A percentile compares a stretch with the other conserved stretches of the same genome.
Evolutionary conservation across 2,329 filamentous ascomycete species (phyloP).

Genomic region (Pseudogymnoascus sp.): DNA sequence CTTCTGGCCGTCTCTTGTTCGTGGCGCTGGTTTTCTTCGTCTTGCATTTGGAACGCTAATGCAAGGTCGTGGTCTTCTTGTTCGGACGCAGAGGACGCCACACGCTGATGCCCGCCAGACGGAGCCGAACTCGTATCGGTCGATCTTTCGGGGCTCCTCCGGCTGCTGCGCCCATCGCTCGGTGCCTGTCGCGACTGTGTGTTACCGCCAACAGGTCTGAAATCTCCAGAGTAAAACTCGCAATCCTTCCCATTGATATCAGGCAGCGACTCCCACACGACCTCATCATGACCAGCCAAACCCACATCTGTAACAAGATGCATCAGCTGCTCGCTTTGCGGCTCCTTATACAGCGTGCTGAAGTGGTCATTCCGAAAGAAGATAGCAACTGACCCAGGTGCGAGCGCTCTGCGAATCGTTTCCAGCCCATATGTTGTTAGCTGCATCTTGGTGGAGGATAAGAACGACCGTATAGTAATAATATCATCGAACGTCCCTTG

Average conservation of each 20-base stretch:
- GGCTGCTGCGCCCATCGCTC: conserved; percentile 28
- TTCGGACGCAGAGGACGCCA: conserved; percentile 34
- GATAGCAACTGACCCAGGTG: conserved; percentile 76
- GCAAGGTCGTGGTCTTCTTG: conserved; percentile 81
- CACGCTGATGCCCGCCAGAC: neutral
- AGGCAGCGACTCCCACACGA: conserved; percentile 91
- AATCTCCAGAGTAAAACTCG: conserved; percentile 85
- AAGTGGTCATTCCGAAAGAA: conserved; percentile 97
- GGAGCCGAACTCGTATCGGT: neutral
- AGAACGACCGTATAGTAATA: conserved; percentile 71
- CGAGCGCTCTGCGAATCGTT: conserved; percentile 60
- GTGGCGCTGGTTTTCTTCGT: conserved; percentile 80
- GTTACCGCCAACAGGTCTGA: conserved; percentile 66
- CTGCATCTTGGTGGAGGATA: conserved; percentile 75
- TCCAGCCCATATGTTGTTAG: conserved; percentile 74
- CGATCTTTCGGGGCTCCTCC: conserved; percentile 18
- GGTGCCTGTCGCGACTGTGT: neutral
- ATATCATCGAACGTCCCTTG: conserved; percentile 78
- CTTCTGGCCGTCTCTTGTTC: conserved; percentile 53
- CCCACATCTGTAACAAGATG: conserved; percentile 89
- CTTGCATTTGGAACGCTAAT: conserved; percentile 83
- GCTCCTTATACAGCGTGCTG: conserved; percentile 85
- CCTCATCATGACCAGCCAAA: conserved; percentile 77
- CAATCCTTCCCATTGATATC: conserved; percentile 78
- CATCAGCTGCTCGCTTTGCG: conserved; percentile 64